Percentiles rank a stretch among this genome's conserved stretches.
These are phyloP conservation scores for Teratosphaeria pseudoeucalypti DNA, from an alignment of 2,329 filamentous ascomycete genomes.

Conservation along the genomic window DNA sequence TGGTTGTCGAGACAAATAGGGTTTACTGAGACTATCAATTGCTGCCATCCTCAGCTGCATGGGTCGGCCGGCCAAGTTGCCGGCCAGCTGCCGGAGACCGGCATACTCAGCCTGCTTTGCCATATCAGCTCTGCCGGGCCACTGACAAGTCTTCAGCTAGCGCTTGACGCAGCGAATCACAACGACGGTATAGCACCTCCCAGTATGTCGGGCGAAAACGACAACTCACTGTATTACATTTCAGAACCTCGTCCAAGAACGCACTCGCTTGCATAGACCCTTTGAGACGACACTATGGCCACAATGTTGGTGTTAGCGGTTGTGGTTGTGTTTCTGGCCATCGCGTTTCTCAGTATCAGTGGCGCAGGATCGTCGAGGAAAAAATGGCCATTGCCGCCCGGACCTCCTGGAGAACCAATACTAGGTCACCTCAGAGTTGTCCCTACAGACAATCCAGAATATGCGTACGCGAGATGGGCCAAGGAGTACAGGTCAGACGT, in stretches of 20 bases:
- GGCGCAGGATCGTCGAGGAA: background rate
- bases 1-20: background rate
- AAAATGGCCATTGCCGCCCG: conserved; percentile 13
- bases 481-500: conserved; percentile 18
- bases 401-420: conserved; percentile 13
- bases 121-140: background rate
- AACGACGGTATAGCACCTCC: background rate
- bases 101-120: background rate
- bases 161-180: background rate
- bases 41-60: background rate
- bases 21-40: background rate
- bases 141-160: background rate
- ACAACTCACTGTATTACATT: background rate
- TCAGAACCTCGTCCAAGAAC: background rate
- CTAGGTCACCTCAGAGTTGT: conserved; percentile 17
- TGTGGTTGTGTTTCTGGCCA: background rate
- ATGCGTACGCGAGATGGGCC: conserved; percentile 11
- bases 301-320: background rate
- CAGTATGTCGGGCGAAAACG: background rate
- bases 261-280: background rate
- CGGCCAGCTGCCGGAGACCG: background rate
- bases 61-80: background rate
- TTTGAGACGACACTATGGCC: background rate
- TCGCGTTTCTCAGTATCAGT: background rate
- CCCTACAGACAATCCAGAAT: conserved; percentile 14